Percentiles rank a stretch among this genome's conserved stretches.
Conservation (phyloP, 1,139 yeast genomes). For the Zygosaccharomyces pseudobailii region DNA sequence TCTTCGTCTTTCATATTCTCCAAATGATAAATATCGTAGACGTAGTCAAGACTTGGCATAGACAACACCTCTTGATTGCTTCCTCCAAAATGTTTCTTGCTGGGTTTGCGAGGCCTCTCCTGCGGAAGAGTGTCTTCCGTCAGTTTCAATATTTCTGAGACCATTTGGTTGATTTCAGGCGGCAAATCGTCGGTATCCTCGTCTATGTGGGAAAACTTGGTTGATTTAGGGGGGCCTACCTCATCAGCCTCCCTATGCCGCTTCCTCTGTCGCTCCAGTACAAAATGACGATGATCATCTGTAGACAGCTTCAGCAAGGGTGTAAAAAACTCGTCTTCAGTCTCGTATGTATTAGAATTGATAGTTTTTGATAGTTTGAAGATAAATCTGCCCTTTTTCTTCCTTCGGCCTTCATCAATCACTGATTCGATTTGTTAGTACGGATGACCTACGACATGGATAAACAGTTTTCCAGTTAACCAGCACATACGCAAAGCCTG, state of each 20-base stretch:
- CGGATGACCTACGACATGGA: too few relatives aligned
- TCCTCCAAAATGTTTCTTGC: conserved; percentile 26
- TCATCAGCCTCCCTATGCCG: conserved; percentile 13
- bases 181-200: conserved; percentile 42
- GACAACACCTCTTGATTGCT: conserved; percentile 16
- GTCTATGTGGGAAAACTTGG: background rate
- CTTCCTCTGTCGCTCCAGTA: conserved; percentile 26
- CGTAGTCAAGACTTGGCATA: conserved; percentile 59
- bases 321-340: conserved; percentile 17
- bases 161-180: conserved; percentile 64
- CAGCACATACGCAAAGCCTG: conserved; percentile 60
- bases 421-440: conserved; percentile 28
- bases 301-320: conserved; percentile 29
- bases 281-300: conserved; percentile 27
- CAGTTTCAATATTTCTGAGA: conserved; percentile 48
- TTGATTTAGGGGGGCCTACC: background rate
- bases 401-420: conserved; percentile 39
- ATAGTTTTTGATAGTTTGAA: conserved; percentile 35
- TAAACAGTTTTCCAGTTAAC: too few relatives aligned
- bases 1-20: conserved; percentile 45
- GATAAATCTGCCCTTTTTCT: conserved; percentile 32
- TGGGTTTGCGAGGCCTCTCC: conserved; percentile 22
- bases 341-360: conserved; percentile 22
- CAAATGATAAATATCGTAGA: conserved; percentile 80
- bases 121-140: conserved; percentile 17